Base-by-base conservation (phyloP, 768 basidiomycete species). In the Pisolithus marmoratus region DNA sequence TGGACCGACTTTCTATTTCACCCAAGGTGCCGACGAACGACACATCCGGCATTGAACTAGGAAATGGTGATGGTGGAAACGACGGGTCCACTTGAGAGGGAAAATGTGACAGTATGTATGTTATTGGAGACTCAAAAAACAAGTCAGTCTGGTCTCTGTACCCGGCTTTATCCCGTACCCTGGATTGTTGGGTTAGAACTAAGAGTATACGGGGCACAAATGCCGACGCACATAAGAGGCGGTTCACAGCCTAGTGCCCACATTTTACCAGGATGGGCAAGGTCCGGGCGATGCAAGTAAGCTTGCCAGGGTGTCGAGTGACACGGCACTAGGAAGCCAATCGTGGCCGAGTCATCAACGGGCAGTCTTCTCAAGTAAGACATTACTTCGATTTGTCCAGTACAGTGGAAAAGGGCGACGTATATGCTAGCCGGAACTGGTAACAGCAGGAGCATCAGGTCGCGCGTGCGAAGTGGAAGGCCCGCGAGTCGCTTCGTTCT, bases 201-300 rank as follows among this genome's bases (percentile, higher is more conserved):
- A 15, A 22, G 38, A 48, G 51, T n/a, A 23, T 23, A 29, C 38
- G 8, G 27, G 19, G 20, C 48, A 27, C 43, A 41, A n/a, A n/a
- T 36, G 26, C 49, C 23, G 1, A 74, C 87, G 59, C 70, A 95
- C 93, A 78, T 68, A 1, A 95, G 66, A 0, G 95, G 95, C 2
- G 96, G 96, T 63, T 97, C 95, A 62, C 96, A 99, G 5, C 89
- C 87, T 22, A 99, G 65, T 20, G 87, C 81, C 93, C 94, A 98
- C 60, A 86, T 71, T 48, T 72, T 69, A 8, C 80, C 80, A 2
- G 57, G 58, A 12, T 72, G 63, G 20, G 79, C 81, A 8, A 91
- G 75, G 46, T 86, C 77, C 23, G 73, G 70, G 19, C 82, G 74
- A 65, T 98, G 96, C 8, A 98, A 64, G 66, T 93, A 86, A 2